Evolutionary conservation across 2,329 filamentous ascomycete genomes (phyloP), one percentile per base, ranked within the genome.

Genomic region (Cytospora leucostoma): DNA sequence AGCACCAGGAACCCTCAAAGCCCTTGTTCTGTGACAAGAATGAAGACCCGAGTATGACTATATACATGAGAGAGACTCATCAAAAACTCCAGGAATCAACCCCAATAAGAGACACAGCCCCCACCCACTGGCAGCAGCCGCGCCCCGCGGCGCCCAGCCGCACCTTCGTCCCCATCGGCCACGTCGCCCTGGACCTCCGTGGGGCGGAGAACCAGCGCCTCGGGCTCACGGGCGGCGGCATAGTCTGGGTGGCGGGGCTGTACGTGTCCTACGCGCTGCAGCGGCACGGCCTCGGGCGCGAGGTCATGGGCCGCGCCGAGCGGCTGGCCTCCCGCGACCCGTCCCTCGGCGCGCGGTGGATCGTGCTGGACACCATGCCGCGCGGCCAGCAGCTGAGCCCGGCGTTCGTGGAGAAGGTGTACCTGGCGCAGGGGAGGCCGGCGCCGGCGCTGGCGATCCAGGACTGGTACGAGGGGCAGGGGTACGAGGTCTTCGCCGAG

Each of bases 131-230:
- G 55, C 70, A 70, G 4, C 62, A 68, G 1, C 67, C 67, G 34
- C 68, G 75, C 40, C 27, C 21, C 4, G 44, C 44, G 21, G 67
- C 70, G 15, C 73, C 76, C 33, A 75, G 72, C 17, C 64, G 59
- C 17, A 53, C 63, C 34, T 79, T 78, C 67, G 61, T 70, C 6
- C 77, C 78, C n/a, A 71, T 79, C 56, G 77, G 78, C 12, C 78
- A 80, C 68, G 71, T 78, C 19, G 75, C 74, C 8, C 69, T 80
- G 4, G 75, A 77, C 51, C 55, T 71, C 19, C 72, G 73, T 21
- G 67, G 72, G 2, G 70, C 73, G 2, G 68, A 72, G 13, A 71
- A 78, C 61, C 61, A 58, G 40, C 61, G 70, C 54, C 70, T 78
- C 44, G 71, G 69, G 27, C 70, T 78, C 38, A 71, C 73, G 19